Conservation (phyloP, 2,329 filamentous ascomycete species). For the Curvularia eragrostidis region DNA sequence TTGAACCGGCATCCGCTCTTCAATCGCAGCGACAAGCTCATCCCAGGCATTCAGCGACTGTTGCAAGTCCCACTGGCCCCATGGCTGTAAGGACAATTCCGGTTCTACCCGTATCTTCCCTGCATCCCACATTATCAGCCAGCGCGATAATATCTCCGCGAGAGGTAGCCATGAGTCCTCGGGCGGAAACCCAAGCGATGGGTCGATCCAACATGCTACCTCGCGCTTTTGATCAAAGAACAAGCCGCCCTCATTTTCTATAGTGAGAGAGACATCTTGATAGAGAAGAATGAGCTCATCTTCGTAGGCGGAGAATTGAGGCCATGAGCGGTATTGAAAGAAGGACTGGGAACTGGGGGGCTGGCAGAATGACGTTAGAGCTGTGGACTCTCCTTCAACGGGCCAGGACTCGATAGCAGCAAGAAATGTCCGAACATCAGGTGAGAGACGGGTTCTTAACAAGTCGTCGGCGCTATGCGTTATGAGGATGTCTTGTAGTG, state of each 20-base stretch:
- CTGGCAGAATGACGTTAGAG: slow-evolving; percentile 9
- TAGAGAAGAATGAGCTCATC: slow-evolving; percentile 12
- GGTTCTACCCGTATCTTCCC: slow-evolving; percentile 5
- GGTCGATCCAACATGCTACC: slow-evolving; percentile 10
- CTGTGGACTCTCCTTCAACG: slow-evolving; percentile 6
- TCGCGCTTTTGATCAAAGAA: slow-evolving; percentile 11
- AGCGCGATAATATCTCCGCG: slow-evolving; percentile 6
- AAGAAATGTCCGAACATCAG: slow-evolving; percentile 4
- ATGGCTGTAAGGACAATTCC: slow-evolving; percentile 4
- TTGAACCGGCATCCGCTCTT: slow-evolving; percentile 7
- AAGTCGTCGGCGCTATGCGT: slow-evolving; percentile 2
- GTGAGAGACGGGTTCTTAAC: slow-evolving; percentile 8
- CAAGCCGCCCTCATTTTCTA: slow-evolving; percentile 7
- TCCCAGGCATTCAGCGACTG: slow-evolving; percentile 7
- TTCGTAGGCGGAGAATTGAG: slow-evolving; percentile 11
- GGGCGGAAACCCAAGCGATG: slow-evolving; percentile 4
- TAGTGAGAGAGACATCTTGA: slow-evolving; percentile 7
- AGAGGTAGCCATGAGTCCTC: slow-evolving; percentile 8
- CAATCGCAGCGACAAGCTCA: slow-evolving; percentile 9
- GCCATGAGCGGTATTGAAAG: slow-evolving; percentile 10
- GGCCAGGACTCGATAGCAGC: slow-evolving; percentile 8
- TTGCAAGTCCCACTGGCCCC: slow-evolving; percentile 10
- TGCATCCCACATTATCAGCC: slow-evolving; percentile 10
- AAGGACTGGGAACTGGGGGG: slow-evolving; percentile 9
- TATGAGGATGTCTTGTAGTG: slow-evolving; percentile 6